A percentile compares a stretch with the other conserved stretches of the same genome.
Conservation (phyloP, 2,329 filamentous ascomycete species). For the Diaporthe capsici region DNA sequence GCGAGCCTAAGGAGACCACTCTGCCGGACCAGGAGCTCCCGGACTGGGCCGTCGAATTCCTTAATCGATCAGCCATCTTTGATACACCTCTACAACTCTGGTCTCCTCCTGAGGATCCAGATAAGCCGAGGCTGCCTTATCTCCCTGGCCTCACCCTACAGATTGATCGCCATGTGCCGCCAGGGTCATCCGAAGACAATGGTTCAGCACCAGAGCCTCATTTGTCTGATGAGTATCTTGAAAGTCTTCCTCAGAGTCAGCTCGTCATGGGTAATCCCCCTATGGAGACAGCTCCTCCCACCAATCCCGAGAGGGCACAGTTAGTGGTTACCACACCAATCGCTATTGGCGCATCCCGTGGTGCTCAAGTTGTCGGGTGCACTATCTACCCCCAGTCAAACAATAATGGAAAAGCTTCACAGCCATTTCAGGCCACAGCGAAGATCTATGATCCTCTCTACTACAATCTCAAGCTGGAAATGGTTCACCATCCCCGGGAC, state of each 20-base stretch:
- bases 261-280: neutral
- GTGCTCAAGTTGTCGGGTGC: neutral
- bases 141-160: neutral
- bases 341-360: neutral
- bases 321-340: neutral
- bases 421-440: neutral
- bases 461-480: neutral
- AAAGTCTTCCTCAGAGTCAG: neutral
- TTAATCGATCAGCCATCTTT: neutral
- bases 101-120: neutral
- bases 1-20: neutral
- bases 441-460: conserved; percentile 1
- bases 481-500: neutral
- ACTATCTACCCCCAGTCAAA: neutral
- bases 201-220: neutral
- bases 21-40: neutral
- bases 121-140: neutral
- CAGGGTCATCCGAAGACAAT: neutral
- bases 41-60: neutral
- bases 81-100: neutral
- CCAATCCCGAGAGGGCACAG: neutral
- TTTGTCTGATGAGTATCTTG: neutral
- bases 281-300: neutral
- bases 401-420: neutral
- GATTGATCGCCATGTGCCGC: neutral